Base-by-base conservation (phyloP, 2,329 filamentous ascomycete species). In the Hypoxylon sp. region DNA sequence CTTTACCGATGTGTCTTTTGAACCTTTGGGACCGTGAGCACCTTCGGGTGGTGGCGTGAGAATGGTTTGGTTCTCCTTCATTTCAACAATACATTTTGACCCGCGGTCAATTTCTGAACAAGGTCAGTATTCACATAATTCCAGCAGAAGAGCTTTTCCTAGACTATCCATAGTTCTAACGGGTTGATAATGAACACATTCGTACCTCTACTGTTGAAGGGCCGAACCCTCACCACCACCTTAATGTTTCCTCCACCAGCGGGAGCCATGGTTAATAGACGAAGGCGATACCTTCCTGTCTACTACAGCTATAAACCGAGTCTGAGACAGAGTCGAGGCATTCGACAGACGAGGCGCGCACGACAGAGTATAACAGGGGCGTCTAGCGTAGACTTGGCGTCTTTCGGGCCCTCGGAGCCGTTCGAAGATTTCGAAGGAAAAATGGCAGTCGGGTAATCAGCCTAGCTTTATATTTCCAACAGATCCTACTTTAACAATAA, bases 61-160 rank as follows among this genome's bases (percentile, higher is more conserved):
- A 77, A 97, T 83, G 62, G 96, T 99, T 84, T 99, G 96, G 81
- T 89, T 90, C 73, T 88, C 93, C 85, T 96, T 93, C 96, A 99
- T 99, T 76, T 95, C 92, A 70, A 99, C 93, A 76, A 99, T 97
- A 85, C 94, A 97, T 94, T 93, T 94, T 87, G 96, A 91, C 75
- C 91, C 89, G 79, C 97, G 89, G 73, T 97, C 95, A 78, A 91
- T 91, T 87, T 98, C 93, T 97, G 78, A 57, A 68, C 48, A 19
- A 34, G 41, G 59, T 75, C 58, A 76, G 74, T 66, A 61, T 63
- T 36, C 19, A 41, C 53, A 32, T 41, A 50, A 36, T 56, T 25
- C 14, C 9, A 11, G 32, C 28, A 46, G 36, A 53, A 58, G 14
- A 43, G 14, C 17, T 51, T 48, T 21, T n/a, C 17, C 21, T 30